phyloP scores from a whole-genome alignment of 73 alveolate genomes.

The Tetrahymena malaccensis region DNA sequence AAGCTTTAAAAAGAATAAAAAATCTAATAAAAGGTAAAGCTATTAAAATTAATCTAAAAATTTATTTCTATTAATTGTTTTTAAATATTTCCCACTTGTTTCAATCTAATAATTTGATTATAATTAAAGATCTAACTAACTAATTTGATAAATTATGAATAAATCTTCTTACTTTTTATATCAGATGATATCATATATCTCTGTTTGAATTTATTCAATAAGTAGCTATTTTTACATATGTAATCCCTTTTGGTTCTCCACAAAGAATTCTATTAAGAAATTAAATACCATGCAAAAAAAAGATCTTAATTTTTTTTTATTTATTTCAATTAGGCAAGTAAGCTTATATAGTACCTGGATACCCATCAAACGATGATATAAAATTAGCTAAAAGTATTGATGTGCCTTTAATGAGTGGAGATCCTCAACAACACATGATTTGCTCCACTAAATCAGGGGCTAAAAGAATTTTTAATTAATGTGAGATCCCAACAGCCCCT shows the following conservation, averaged over 20 bases:
- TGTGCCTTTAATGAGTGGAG: constrained; percentile 92
- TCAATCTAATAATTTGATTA: no score
- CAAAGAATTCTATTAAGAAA: neutral
- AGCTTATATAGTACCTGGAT: constrained; percentile 94
- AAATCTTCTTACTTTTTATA: no score
- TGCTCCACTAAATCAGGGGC: constrained; percentile 95
- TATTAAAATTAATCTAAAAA: neutral
- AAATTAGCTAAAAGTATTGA: constrained; percentile 81
- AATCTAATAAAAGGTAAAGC: constrained; percentile 51
- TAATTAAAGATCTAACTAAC: neutral
- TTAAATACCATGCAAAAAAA: neutral
- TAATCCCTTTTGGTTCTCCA: neutral
- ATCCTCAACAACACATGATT: constrained; percentile 78
- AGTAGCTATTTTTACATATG: neutral
- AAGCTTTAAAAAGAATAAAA: constrained; percentile 83
- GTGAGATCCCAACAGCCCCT: constrained; percentile 90
- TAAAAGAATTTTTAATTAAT: constrained; percentile 83
- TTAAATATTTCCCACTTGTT: neutral
- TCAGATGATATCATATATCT: neutral
- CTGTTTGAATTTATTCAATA: no score
- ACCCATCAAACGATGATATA: constrained; percentile 84
- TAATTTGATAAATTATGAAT: no score
- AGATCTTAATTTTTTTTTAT: neutral
- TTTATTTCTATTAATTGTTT: neutral
- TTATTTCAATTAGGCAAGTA: constrained; percentile 13